These are phyloP conservation scores for Proliferodiscus dingleyae DNA, from an alignment of 2,329 filamentous ascomycete species.

Conservation along the genomic window DNA sequence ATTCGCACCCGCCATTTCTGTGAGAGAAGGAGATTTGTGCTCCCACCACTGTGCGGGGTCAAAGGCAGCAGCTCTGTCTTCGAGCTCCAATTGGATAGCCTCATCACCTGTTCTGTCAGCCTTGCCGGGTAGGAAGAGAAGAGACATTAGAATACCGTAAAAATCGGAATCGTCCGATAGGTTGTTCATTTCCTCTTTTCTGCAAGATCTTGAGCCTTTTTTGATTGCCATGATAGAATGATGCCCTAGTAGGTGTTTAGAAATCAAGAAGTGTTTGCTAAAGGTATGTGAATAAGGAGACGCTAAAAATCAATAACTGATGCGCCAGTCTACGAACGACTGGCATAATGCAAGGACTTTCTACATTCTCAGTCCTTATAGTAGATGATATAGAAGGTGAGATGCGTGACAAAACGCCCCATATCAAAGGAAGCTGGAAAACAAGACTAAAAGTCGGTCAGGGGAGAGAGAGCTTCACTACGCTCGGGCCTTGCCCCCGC, in stretches of 20 bases:
- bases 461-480: slow-evolving; percentile 2
- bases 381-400: no score
- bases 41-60: slow-evolving; percentile 47
- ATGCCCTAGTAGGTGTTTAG: neutral
- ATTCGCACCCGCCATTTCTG: slow-evolving; percentile 31
- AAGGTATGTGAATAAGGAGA: slow-evolving; percentile 12
- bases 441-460: neutral
- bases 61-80: slow-evolving; percentile 47
- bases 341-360: no score
- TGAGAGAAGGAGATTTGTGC: slow-evolving; percentile 30
- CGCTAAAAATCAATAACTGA: no score
- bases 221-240: slow-evolving; percentile 14
- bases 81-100: slow-evolving; percentile 42
- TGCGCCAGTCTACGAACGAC: no score
- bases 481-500: slow-evolving; percentile 4
- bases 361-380: no score
- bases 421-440: no score
- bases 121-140: slow-evolving; percentile 2
- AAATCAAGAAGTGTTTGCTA: neutral
- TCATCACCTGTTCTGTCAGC: slow-evolving; percentile 47
- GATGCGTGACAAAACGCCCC: no score
- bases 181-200: slow-evolving; percentile 14
- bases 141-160: slow-evolving; percentile 40
- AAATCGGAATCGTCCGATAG: slow-evolving; percentile 47
- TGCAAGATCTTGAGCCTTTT: neutral